Conservation (phyloP, 176 grass and related monocot species). For the Echinochloa phyllopogon region DNA sequence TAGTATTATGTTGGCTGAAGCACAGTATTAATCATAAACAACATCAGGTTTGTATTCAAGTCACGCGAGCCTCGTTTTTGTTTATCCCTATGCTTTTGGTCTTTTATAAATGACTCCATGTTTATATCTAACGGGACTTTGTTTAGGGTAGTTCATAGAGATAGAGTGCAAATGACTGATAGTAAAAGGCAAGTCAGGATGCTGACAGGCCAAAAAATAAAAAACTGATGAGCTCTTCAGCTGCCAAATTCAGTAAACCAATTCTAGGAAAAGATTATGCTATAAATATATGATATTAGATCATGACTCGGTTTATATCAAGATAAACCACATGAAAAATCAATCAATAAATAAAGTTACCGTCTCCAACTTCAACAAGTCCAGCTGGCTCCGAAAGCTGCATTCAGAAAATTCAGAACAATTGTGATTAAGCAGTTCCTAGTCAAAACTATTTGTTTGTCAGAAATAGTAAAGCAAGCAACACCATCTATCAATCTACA, state of each 20-base stretch:
- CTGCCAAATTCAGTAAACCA: neutral
- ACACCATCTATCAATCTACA: conserved; percentile 20
- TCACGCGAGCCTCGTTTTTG: neutral
- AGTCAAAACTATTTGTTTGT: conserved; percentile 24
- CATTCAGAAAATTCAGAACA: conserved; percentile 47
- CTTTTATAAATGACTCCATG: neutral
- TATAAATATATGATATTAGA: neutral
- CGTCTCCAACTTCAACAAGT: conserved; percentile 74
- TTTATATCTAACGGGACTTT: neutral
- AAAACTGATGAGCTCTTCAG: neutral
- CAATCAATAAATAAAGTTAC: conserved; percentile 51
- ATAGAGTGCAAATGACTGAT: neutral
- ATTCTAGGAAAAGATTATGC: conserved; percentile 4
- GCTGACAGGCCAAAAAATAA: neutral
- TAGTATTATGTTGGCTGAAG: neutral
- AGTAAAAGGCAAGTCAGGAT: neutral
- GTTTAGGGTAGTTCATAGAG: neutral
- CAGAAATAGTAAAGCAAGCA: conserved; percentile 15
- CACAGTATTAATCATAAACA: neutral
- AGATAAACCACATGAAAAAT: conserved; percentile 34
- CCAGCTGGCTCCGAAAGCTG: conserved; percentile 96
- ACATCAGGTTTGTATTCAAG: neutral
- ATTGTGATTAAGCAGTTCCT: conserved; percentile 14
- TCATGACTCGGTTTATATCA: neutral
- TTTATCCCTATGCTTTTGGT: neutral